A percentile compares a stretch with the other conserved stretches of the same genome.
Conservation (phyloP, 2,329 filamentous ascomycete species). For the Akanthomyces dipterigenus region DNA sequence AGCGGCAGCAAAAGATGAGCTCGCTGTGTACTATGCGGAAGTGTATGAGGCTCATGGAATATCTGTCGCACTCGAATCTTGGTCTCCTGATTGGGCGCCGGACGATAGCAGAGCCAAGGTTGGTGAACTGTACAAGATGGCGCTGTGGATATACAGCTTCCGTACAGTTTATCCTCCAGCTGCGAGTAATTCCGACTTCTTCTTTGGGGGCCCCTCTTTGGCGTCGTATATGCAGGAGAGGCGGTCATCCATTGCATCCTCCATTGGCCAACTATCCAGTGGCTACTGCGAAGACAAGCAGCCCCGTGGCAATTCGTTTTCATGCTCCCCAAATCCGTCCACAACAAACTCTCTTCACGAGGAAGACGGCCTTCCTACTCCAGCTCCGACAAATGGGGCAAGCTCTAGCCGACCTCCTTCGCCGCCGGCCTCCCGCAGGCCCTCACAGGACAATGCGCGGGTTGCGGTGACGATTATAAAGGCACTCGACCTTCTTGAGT, state of each 20-base stretch:
- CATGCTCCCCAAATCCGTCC: conserved; percentile 29
- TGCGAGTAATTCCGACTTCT: background rate
- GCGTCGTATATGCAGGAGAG: conserved; percentile 15
- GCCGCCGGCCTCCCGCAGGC: conserved; percentile 40
- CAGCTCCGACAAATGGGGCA: conserved; percentile 12
- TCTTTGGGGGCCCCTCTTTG: conserved; percentile 16
- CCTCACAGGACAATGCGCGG: conserved; percentile 42
- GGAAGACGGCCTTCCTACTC: conserved; percentile 20
- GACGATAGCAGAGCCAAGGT: conserved; percentile 52
- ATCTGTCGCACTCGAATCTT: conserved; percentile 65
- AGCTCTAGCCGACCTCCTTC: conserved; percentile 25
- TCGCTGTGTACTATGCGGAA: conserved; percentile 65
- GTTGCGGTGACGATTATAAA: conserved; percentile 51
- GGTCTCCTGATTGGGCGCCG: conserved; percentile 58
- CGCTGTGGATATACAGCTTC: conserved; percentile 59
- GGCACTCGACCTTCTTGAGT: conserved; percentile 47
- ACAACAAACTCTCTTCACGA: conserved; percentile 36
- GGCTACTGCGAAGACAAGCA: background rate
- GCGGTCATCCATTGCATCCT: conserved; percentile 13
- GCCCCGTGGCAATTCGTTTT: conserved; percentile 11
- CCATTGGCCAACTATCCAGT: conserved; percentile 10
- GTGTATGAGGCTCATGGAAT: conserved; percentile 69
- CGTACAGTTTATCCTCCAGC: conserved; percentile 49
- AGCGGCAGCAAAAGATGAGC: conserved; percentile 45
- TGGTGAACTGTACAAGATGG: conserved; percentile 55